Evolutionary conservation across 495 filamentous ascomycete genomes (phyloP).

Genomic region (Daldinia bambusicola): DNA sequence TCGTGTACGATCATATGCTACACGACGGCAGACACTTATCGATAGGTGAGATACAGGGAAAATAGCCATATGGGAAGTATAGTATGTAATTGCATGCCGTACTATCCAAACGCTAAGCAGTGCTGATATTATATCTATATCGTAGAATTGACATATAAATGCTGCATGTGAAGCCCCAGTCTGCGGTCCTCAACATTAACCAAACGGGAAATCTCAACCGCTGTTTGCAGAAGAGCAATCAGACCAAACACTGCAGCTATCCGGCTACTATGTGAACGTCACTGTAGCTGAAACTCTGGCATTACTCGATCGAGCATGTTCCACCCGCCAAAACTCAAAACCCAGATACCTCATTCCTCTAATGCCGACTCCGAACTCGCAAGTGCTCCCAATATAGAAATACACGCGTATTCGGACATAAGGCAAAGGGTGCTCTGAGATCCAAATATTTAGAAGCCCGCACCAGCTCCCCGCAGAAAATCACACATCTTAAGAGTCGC

Average conservation of each 20-base stretch:
- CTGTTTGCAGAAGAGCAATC: background rate
- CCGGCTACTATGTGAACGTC: conserved; percentile 7
- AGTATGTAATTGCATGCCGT: conserved; percentile 24
- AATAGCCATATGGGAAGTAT: background rate
- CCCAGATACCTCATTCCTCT: conserved; percentile 27
- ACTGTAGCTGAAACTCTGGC: conserved; percentile 1
- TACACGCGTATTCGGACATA: conserved; percentile 29
- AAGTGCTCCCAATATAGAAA: conserved; percentile 34
- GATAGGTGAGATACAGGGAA: background rate
- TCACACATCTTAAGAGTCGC: conserved; percentile 32
- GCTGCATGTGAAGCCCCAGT: conserved; percentile 4
- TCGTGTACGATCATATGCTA: background rate
- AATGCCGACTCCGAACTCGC: conserved; percentile 36
- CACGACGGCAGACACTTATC: background rate
- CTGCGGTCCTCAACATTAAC: conserved; percentile 3
- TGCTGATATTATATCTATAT: conserved; percentile 38
- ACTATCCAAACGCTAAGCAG: conserved; percentile 28
- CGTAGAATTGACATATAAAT: conserved; percentile 24
- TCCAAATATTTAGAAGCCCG: conserved; percentile 16
- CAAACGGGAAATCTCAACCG: conserved; percentile 7
- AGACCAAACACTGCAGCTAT: conserved; percentile 3
- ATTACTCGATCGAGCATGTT: conserved; percentile 7
- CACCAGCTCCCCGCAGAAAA: conserved; percentile 8
- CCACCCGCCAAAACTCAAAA: conserved; percentile 20
- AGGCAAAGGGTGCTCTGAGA: conserved; percentile 10